phyloP scores from a whole-genome alignment of 768 basidiomycete species.

The Pleurotus citrinopileatus region DNA sequence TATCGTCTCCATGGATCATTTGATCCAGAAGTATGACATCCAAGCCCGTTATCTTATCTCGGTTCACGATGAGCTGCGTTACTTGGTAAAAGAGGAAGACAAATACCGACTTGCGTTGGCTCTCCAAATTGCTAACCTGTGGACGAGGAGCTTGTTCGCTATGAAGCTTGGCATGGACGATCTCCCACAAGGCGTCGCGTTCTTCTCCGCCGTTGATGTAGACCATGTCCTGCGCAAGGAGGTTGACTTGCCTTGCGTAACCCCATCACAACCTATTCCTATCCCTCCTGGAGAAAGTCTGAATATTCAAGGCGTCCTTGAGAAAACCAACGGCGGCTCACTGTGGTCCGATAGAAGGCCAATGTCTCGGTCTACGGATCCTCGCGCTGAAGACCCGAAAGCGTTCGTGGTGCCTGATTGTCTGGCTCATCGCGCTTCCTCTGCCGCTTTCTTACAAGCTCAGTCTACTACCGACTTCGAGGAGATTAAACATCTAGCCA shows the following conservation, averaged over 20 bases:
- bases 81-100: conserved; percentile 87
- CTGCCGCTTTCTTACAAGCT: conserved; percentile 68
- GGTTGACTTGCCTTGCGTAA: conserved; percentile 93
- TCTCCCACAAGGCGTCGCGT: conserved; percentile 91
- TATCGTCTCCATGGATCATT: conserved; percentile 91
- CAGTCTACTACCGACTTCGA: conserved; percentile 72
- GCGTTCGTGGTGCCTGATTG: conserved; percentile 52
- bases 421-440: conserved; percentile 59
- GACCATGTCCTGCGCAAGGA: conserved; percentile 92
- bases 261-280: conserved; percentile 82
- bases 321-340: conserved; percentile 68
- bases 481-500: conserved; percentile 69
- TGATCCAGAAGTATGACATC: conserved; percentile 79
- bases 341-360: conserved; percentile 55
- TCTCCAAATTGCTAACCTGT: conserved; percentile 91
- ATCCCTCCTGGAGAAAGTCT: conserved; percentile 89
- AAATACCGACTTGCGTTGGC: conserved; percentile 89
- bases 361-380: conserved; percentile 39
- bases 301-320: conserved; percentile 63
- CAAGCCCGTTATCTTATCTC: conserved; percentile 92
- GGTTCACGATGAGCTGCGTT: conserved; percentile 96
- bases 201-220: conserved; percentile 95
- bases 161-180: conserved; percentile 95
- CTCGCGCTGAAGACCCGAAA: conserved; percentile 19
- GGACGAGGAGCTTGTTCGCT: conserved; percentile 91